phyloP scores from a whole-genome alignment of 805 yeast genomes.

The Metschnikowia arizonensis region DNA sequence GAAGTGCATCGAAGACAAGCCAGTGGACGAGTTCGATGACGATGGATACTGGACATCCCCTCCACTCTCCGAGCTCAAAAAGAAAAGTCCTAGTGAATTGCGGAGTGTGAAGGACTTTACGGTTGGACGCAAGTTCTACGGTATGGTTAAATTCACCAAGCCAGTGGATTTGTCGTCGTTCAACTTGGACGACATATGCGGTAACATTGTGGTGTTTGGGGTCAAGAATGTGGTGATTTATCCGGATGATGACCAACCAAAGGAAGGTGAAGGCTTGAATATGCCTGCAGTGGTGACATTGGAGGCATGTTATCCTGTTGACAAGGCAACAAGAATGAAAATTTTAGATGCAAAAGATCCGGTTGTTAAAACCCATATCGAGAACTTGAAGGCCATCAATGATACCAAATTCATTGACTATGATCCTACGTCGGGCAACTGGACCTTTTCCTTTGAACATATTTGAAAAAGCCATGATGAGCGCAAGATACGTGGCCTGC shows the following conservation, averaged over 20 bases:
- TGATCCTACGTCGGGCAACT: slow-evolving; percentile 70
- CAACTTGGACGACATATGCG: slow-evolving; percentile 59
- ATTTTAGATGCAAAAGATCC: slow-evolving; percentile 77
- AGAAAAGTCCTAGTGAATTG: slow-evolving; percentile 58
- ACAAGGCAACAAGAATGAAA: slow-evolving; percentile 65
- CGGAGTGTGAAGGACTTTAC: slow-evolving; percentile 59
- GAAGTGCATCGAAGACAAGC: slow-evolving; percentile 16
- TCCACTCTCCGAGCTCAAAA: slow-evolving; percentile 55
- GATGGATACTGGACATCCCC: slow-evolving; percentile 91
- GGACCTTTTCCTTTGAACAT: slow-evolving; percentile 55
- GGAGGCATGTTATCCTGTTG: slow-evolving; percentile 77
- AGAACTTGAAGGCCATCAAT: slow-evolving; percentile 56
- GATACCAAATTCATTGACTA: slow-evolving; percentile 67
- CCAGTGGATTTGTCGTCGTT: slow-evolving; percentile 81
- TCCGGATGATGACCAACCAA: slow-evolving; percentile 55
- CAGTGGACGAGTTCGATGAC: slow-evolving; percentile 44
- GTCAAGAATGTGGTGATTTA: slow-evolving; percentile 62
- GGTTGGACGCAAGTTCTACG: slow-evolving; percentile 77
- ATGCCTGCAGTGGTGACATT: slow-evolving; percentile 68
- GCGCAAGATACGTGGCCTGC: slow-evolving; percentile 12
- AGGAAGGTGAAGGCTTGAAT: slow-evolving; percentile 77
- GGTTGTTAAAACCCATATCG: slow-evolving; percentile 62
- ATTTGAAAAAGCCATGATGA: slow-evolving; percentile 6
- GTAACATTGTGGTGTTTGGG: slow-evolving; percentile 58
- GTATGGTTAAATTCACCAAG: slow-evolving; percentile 67